Evolutionary conservation across 768 basidiomycete species (phyloP).

Genomic region (Hericium rajendrae): DNA sequence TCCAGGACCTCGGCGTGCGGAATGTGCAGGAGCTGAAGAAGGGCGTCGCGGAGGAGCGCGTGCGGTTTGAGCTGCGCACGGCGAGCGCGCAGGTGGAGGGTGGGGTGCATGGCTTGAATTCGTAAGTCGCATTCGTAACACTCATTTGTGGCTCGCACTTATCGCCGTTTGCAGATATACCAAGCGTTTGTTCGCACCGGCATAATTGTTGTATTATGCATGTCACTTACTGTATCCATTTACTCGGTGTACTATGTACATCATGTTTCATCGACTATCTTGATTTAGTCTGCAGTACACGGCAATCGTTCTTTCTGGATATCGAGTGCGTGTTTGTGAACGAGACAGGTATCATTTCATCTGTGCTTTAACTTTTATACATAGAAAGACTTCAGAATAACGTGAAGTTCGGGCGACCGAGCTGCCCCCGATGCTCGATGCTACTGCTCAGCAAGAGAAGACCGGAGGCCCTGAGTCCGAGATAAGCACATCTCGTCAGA

Average conservation of each 20-base stretch:
- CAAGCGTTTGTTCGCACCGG: conserved; percentile 39
- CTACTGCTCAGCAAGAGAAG: conserved; percentile 15
- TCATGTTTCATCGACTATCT: not conserved
- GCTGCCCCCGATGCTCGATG: no score
- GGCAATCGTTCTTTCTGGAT: no score
- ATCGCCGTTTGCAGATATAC: conserved; percentile 34
- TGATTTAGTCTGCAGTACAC: not conserved
- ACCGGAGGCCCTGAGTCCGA: conserved; percentile 12
- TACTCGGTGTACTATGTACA: not conserved
- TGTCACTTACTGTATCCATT: not conserved
- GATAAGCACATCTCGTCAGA: no score
- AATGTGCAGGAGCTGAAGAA: conserved; percentile 56
- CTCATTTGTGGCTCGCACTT: not conserved
- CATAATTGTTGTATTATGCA: not conserved
- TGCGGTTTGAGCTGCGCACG: conserved; percentile 88
- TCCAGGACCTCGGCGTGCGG: conserved; percentile 85
- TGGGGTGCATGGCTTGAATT: conserved; percentile 91
- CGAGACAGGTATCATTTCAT: no score
- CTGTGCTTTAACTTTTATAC: no score
- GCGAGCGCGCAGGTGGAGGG: conserved; percentile 95
- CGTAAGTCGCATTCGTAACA: conserved; percentile 44
- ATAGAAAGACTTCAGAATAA: no score
- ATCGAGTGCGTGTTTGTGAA: not conserved
- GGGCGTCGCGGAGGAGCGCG: conserved; percentile 54
- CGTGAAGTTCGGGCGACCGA: no score